Evolutionary conservation across 306 rosid species (phyloP), one percentile per base, ranked within the genome.

Genomic region (Citrullus amarus): DNA sequence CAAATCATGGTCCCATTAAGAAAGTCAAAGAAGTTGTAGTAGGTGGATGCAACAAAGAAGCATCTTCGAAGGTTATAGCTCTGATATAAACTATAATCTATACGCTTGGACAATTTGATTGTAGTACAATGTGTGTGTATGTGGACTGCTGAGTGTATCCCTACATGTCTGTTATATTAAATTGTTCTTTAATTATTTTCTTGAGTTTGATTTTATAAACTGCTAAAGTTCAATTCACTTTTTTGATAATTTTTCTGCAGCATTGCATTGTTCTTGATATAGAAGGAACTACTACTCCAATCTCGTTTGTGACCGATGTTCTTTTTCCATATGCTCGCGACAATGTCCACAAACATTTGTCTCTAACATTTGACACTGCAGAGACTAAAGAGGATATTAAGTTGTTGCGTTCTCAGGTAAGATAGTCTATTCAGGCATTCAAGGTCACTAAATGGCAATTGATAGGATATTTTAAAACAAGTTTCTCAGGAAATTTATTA

Each of bases 201-300:
- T 69, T 44, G 55, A 69, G 75, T 69, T 44, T 69, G 56, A 20
- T 4, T 9, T 44, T 2, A 5, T 20, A 10, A 67, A n/a, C 5
- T 69, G 28, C 16, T 69, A 12, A 20, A 25, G 10, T 69, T 69
- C 75, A 69, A 12, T 69, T 43, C 68, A 65, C 82, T 74, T 65
- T 68, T 65, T 72, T 48, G 20, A 77, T 76, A 68, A 18, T 80
- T 68, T 38, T 15, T 68, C 67, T 84, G 86, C 93, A 95, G 99
- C 87, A 83, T 50, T 92, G 92, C 80, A 77, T 95, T 92, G 91
- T 95, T 87, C 99, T 95, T 75, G 99, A 95, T 89, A 92, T 95
- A 73, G 99, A 95, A 80, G 99, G 99, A 80, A 95, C 99, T 78
- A 95, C 99, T 67, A 92, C 97, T 76, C 99, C 99, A 20, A 95